phyloP scores from a whole-genome alignment of 2,329 filamentous ascomycete species.

The Colletotrichum melonis region DNA sequence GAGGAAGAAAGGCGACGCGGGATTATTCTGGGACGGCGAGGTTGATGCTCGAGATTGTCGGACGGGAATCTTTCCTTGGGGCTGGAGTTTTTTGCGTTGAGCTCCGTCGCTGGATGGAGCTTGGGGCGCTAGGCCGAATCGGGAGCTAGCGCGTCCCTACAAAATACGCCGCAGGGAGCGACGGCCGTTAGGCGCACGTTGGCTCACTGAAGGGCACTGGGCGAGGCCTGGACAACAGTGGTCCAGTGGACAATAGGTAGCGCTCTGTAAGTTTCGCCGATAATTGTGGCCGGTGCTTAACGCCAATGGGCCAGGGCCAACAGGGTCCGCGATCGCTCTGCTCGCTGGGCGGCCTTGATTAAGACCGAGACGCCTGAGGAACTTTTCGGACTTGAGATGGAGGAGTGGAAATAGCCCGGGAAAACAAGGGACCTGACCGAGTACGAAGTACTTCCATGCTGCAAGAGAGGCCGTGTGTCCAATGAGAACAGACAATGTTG shows the following conservation, averaged over 20 bases:
- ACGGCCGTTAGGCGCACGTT: constrained; percentile 25
- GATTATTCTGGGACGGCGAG: constrained; percentile 45
- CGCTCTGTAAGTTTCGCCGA: constrained; percentile 16
- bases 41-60: constrained; percentile 41
- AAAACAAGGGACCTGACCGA: constrained; percentile 20
- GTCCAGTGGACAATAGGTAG: background rate
- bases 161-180: constrained; percentile 35
- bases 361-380: constrained; percentile 21
- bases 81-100: constrained; percentile 57
- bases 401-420: constrained; percentile 32
- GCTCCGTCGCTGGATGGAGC: constrained; percentile 50
- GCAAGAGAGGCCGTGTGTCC: background rate
- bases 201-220: background rate
- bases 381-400: constrained; percentile 27
- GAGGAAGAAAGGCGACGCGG: constrained; percentile 38
- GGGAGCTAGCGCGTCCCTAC: constrained; percentile 38
- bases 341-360: constrained; percentile 2
- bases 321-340: constrained; percentile 10
- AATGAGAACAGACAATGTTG: background rate
- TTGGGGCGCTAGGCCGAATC: constrained; percentile 46
- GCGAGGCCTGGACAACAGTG: background rate
- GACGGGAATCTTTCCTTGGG: constrained; percentile 50
- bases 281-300: constrained; percentile 24
- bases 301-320: background rate
- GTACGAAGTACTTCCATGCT: no score